phyloP scores from a whole-genome alignment of 1,284 basidiomycete genomes.

The Trametes hirsuta region DNA sequence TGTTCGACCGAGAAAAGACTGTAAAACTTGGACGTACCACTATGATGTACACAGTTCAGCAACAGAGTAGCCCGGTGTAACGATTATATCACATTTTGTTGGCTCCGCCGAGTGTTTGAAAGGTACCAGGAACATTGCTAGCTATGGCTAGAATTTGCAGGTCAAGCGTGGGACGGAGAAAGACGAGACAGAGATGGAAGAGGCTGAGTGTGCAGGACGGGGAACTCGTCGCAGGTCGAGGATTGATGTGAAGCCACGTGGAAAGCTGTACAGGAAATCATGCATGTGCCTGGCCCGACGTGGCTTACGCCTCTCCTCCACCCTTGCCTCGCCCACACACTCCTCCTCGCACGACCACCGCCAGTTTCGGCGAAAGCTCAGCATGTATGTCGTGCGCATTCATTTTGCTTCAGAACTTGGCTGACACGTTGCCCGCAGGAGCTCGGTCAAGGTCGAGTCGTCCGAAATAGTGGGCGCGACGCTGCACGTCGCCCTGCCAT shows the following conservation, averaged over 20 bases:
- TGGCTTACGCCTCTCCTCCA: constrained; percentile 18
- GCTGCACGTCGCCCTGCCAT: constrained; percentile 81
- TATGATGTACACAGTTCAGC: too few species aligned
- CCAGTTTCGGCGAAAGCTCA: constrained; percentile 4
- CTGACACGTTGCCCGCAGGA: constrained; percentile 33
- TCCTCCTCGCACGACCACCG: constrained; percentile 6
- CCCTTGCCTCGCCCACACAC: not conserved
- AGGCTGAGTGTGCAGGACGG: not conserved
- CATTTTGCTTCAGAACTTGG: too few species aligned
- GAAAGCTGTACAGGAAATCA: constrained; percentile 5
- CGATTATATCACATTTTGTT: too few species aligned
- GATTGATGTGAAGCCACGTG: constrained; percentile 4
- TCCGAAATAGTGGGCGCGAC: constrained; percentile 83
- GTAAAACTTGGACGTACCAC: too few species aligned
- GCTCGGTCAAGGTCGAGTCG: constrained; percentile 71
- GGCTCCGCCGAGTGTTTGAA: too few species aligned
- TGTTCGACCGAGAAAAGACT: too few species aligned
- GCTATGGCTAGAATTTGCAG: too few species aligned
- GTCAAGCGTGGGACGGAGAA: too few species aligned
- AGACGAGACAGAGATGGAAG: not conserved
- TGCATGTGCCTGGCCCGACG: constrained; percentile 15
- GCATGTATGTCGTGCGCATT: constrained; percentile 1
- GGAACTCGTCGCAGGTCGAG: too few species aligned
- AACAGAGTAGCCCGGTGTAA: too few species aligned
- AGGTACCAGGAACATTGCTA: too few species aligned